Evolutionary conservation across 2,329 filamentous ascomycete genomes (phyloP).

Genomic region (Davidsoniella neocaledoniae): DNA sequence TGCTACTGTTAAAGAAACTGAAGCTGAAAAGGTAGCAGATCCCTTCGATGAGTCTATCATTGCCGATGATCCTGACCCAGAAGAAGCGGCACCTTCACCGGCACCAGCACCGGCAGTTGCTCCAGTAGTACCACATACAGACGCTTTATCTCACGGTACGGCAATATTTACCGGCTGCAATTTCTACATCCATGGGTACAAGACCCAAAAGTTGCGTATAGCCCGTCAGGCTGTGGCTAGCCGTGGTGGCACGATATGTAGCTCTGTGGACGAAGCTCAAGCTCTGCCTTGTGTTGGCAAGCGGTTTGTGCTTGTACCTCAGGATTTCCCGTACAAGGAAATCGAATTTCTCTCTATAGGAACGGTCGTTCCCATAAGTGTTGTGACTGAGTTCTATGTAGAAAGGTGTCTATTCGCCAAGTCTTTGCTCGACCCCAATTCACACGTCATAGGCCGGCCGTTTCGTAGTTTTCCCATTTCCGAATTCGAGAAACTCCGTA

Average conservation of each 20-base stretch:
- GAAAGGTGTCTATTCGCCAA: slow-evolving; percentile 75
- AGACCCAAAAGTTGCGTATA: slow-evolving; percentile 15
- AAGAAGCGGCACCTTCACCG: not conserved
- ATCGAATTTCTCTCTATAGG: not conserved
- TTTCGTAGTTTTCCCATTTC: slow-evolving; percentile 53
- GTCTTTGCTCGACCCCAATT: slow-evolving; percentile 47
- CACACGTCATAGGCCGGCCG: slow-evolving; percentile 60
- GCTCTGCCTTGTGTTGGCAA: not conserved
- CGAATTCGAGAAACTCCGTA: slow-evolving; percentile 51
- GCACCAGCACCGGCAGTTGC: not conserved
- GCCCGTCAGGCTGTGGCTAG: slow-evolving; percentile 4
- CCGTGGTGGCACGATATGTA: slow-evolving; percentile 4
- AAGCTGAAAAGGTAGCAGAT: slow-evolving; percentile 1
- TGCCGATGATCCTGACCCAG: not conserved
- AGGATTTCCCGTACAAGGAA: slow-evolving; percentile 16
- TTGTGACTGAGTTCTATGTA: slow-evolving; percentile 83
- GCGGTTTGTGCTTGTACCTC: slow-evolving; percentile 36
- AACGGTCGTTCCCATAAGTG: slow-evolving; percentile 8
- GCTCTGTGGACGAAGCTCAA: not conserved
- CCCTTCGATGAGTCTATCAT: slow-evolving; percentile 4
- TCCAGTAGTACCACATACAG: slow-evolving; percentile 4
- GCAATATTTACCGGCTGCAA: slow-evolving; percentile 37
- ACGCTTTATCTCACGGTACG: slow-evolving; percentile 16
- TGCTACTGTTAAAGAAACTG: not conserved
- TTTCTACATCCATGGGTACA: slow-evolving; percentile 46